These are phyloP conservation scores for Syncephalastrum sp. DNA, from an alignment of 371 early-diverging fungal genomes.

Conservation along the genomic window DNA sequence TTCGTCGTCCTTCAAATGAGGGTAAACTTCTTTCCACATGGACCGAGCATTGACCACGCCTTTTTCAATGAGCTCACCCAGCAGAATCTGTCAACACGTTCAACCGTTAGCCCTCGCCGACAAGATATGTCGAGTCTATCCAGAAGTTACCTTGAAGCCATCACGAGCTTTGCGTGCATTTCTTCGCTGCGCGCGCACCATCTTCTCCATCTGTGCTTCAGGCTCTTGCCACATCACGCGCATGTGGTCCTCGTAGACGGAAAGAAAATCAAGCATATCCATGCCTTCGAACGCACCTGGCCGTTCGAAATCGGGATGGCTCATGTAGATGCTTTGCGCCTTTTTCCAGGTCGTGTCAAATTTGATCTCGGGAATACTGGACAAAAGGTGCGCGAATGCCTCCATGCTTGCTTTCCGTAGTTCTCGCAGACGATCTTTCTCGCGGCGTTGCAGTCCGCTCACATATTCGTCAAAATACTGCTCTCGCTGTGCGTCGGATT, in stretches of 20 bases:
- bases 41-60: constrained; percentile 67
- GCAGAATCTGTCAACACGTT: constrained; percentile 38
- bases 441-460: constrained; percentile 49
- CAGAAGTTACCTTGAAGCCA: constrained; percentile 44
- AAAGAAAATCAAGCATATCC: constrained; percentile 78
- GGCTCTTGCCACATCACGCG: constrained; percentile 64
- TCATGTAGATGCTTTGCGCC: constrained; percentile 52
- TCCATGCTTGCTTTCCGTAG: constrained; percentile 66
- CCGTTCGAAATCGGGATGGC: constrained; percentile 48
- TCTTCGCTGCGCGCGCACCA: constrained; percentile 43
- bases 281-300: constrained; percentile 65
- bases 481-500: constrained; percentile 51
- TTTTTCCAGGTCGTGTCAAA: constrained; percentile 69
- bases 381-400: constrained; percentile 54
- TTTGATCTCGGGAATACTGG: constrained; percentile 64
- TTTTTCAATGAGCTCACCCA: constrained; percentile 54
- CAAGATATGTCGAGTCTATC: neutral
- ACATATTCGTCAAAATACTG: constrained; percentile 66
- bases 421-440: constrained; percentile 66
- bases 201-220: constrained; percentile 34
- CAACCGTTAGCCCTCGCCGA: neutral
- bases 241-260: constrained; percentile 80
- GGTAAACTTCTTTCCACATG: constrained; percentile 86
- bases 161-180: constrained; percentile 72
- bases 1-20: constrained; percentile 67